Evolutionary conservation across 2,329 filamentous ascomycete species (phyloP), one percentile per base, ranked within the genome.

Genomic region (Whalleya microplaca): DNA sequence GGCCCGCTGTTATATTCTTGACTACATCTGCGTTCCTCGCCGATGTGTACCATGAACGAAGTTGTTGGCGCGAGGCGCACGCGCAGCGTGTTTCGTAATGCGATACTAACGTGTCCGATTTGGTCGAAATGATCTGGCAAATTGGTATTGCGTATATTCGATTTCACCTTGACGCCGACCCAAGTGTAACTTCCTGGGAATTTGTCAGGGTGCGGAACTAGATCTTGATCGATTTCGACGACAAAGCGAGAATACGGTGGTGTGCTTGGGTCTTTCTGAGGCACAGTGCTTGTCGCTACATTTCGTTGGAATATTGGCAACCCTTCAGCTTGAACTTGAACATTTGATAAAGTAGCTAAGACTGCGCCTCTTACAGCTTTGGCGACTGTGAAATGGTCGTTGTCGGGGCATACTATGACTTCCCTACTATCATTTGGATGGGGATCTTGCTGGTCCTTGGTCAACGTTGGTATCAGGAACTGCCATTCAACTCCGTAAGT

Each of bases 401-500:
- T 27, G 9, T 27, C 9, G 9, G 23, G 4, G 23, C 23, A 27
- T 27, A 27, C 23, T 27, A 50, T n/a, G 14, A 37, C 43, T 1
- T 9, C 0, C 14, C 55, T 40, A 12, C 16, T 18, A 1, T 61
- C 55, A 20, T 29, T 8, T 3, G 51, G 49, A 23, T 55, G 42
- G 4, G 51, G 55, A 16, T 61, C 55, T 19, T 2, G 7, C 10
- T 45, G 14, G 7, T 10, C 41, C 18, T 7, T 4, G 1, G 14
- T 10, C 16, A 55, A 20, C 42, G 58, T 37, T 8, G 58, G 52
- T 9, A 58, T 37, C 16, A 61, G 32, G 41, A 61, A 61, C n/a
- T 58, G 58, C 2, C 58, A 8, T 41, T 61, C 58, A 19, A 61
- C 37, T 40, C 55, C 55, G 37, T 61, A 61, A 14, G 55, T 48